Percentiles rank a stretch among this genome's conserved stretches.
phyloP scores from a whole-genome alignment of 352 stramenopile genomes.

The Phytophthora citrophthora region DNA sequence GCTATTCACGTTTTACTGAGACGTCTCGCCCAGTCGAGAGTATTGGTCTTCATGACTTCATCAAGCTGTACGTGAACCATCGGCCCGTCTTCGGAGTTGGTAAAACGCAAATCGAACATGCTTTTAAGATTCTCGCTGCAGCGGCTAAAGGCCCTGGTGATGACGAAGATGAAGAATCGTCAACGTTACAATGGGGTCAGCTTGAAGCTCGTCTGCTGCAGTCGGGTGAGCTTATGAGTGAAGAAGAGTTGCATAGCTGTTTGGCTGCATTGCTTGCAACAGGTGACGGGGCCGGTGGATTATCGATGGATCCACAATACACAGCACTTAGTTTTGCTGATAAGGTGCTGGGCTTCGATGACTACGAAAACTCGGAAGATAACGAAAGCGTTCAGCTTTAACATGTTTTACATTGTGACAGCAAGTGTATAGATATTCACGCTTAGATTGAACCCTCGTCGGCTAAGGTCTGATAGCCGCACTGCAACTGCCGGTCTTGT shows the following conservation, averaged over 20 bases:
- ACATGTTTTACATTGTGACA: slow-evolving; percentile 1
- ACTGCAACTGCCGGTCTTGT: slow-evolving; percentile 26
- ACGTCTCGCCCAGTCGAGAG: slow-evolving; percentile 73
- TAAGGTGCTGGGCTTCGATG: slow-evolving; percentile 90
- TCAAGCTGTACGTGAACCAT: slow-evolving; percentile 95
- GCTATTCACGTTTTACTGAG: slow-evolving; percentile 82
- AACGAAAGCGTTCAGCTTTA: neutral
- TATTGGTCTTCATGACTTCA: slow-evolving; percentile 76
- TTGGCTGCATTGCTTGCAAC: slow-evolving; percentile 71
- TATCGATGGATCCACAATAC: slow-evolving; percentile 57
- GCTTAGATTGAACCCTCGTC: slow-evolving; percentile 23
- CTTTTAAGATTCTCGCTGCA: slow-evolving; percentile 64
- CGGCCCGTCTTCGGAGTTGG: slow-evolving; percentile 88
- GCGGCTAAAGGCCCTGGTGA: slow-evolving; percentile 1
- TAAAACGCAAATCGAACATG: slow-evolving; percentile 79
- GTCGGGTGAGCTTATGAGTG: slow-evolving; percentile 79
- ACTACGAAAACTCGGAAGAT: slow-evolving; percentile 58
- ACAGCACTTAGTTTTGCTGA: slow-evolving; percentile 76
- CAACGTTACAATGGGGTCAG: slow-evolving; percentile 62
- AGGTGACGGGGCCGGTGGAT: slow-evolving; percentile 23
- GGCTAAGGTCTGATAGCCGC: slow-evolving; percentile 18
- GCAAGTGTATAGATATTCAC: slow-evolving; percentile 5
- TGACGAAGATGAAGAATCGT: slow-evolving; percentile 11
- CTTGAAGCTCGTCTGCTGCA: slow-evolving; percentile 71
- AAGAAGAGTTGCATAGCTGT: slow-evolving; percentile 84